Base-by-base conservation (phyloP, 1,284 basidiomycete genomes). In the Pterulicium gracile region DNA sequence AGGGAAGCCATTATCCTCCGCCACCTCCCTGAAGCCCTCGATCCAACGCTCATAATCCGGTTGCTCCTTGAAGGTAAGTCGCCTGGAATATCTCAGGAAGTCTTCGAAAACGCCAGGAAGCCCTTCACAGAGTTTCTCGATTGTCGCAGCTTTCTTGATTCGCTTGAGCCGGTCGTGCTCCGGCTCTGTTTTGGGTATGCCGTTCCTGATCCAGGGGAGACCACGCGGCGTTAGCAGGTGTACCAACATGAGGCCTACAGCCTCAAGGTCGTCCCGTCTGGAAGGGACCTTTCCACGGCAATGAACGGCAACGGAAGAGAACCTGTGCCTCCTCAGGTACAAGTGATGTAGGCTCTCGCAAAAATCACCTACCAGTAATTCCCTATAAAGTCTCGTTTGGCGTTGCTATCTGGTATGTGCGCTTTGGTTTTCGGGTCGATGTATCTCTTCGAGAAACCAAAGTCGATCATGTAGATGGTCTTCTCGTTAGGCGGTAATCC, bases 281-380 rank as follows among this genome's bases (percentile, higher is more conserved):
- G 83, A 81, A 17, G 82, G 81, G 15, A 85, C 82, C 70, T 73
- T 77, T 47, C 79, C 79, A 45, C 75, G 73, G 55, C 84, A 87
- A 58, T 87, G 83, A 2, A 87, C 84, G 42, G 72, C 73, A 4
- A 86, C 73, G 14, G 83, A 86, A 46, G 27, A 32, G 27, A 32
- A 32, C 27, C 71, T 73, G 51, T 5, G n/a, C n/a, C n/a, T n/a
- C n/a, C n/a, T n/a, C n/a, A n/a, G n/a, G n/a, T n/a, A n/a, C n/a
- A n/a, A n/a, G n/a, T n/a, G n/a, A n/a, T n/a, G n/a, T n/a, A n/a
- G n/a, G n/a, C n/a, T n/a, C n/a, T n/a, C n/a, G n/a, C n/a, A n/a
- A n/a, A n/a, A n/a, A n/a, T 72, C 70, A 68, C 71, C 57, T 87
- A 87, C 82, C 82, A 87, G 56, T 86, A 87, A 56, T 87, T 87